Conservation (phyloP, 139 green algal species). For the Chloropicon primus region DNA sequence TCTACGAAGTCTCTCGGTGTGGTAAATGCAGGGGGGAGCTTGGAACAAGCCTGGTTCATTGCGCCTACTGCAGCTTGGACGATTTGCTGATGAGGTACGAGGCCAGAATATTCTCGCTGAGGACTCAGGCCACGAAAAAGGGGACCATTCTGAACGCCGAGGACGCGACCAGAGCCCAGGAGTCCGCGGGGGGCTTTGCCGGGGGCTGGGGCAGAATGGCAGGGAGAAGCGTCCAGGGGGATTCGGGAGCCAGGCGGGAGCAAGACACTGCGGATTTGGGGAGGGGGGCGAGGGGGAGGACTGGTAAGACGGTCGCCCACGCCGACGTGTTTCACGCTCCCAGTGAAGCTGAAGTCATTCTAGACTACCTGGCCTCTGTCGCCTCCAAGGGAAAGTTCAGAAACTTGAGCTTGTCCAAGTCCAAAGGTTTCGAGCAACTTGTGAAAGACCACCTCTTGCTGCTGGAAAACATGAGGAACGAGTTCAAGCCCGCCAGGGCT, state of each 20-base stretch:
- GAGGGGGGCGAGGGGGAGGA: slow-evolving; percentile 16
- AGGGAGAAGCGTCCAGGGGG: not conserved
- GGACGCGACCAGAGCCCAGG: not conserved
- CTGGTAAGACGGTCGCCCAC: slow-evolving; percentile 16
- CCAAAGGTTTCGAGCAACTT: slow-evolving; percentile 17
- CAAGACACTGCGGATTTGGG: slow-evolving; percentile 36
- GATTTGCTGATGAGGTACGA: slow-evolving; percentile 45
- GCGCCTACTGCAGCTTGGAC: slow-evolving; percentile 61
- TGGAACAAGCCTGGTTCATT: slow-evolving; percentile 31
- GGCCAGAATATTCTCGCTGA: slow-evolving; percentile 45
- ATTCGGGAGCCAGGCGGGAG: slow-evolving; percentile 22
- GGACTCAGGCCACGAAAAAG: slow-evolving; percentile 22
- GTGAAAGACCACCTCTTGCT: slow-evolving; percentile 29
- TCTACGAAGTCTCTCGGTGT: not conserved
- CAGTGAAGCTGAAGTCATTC: slow-evolving; percentile 46
- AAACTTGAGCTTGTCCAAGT: not conserved
- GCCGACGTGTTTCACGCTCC: slow-evolving; percentile 37
- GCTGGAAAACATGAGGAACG: slow-evolving; percentile 42
- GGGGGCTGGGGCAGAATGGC: not conserved
- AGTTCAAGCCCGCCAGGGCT: slow-evolving; percentile 42
- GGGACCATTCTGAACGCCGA: not conserved
- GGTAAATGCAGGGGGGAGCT: slow-evolving; percentile 25
- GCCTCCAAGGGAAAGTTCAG: not conserved
- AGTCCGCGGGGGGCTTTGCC: not conserved
- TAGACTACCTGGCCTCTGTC: slow-evolving; percentile 4